Evolutionary conservation across 169 alveolate species (phyloP).

Genomic region (Plasmodium gallinaceum): DNA sequence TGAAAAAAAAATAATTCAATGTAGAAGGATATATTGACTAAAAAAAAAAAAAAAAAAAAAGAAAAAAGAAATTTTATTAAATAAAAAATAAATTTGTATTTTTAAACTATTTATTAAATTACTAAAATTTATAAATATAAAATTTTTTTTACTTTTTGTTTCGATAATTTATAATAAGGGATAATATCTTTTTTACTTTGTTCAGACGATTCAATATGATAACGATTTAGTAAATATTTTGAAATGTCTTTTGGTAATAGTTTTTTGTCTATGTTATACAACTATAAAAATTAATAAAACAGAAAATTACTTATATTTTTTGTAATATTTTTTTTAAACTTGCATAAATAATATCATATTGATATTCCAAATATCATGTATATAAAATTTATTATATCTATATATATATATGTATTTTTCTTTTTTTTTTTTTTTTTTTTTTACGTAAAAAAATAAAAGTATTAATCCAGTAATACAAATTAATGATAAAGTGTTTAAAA

Average conservation of each 20-base stretch:
- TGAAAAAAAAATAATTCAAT: constrained; percentile 77
- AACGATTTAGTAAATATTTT: constrained; percentile 76
- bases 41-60: constrained; percentile 13
- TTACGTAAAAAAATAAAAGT: constrained; percentile 70
- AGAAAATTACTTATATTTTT: neutral
- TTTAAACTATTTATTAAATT: constrained; percentile 1
- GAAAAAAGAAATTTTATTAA: neutral
- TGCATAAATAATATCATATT: no score
- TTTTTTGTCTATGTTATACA: constrained; percentile 75
- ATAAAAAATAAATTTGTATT: neutral
- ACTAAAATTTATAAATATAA: neutral
- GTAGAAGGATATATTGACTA: constrained; percentile 74
- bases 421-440: constrained; percentile 3
- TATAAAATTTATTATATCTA: neutral
- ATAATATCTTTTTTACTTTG: constrained; percentile 61
- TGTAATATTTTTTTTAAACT: no score
- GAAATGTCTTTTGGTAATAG: constrained; percentile 77
- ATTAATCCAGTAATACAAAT: constrained; percentile 76
- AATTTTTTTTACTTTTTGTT: constrained; percentile 77
- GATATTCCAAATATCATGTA: neutral
- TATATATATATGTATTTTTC: neutral
- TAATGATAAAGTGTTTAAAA: constrained; percentile 76
- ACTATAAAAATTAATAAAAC: constrained; percentile 14
- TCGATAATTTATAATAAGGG: constrained; percentile 82
- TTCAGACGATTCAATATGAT: constrained; percentile 77